Evolutionary conservation across 345 rosid species (phyloP).

Genomic region (Passiflora organensis): DNA sequence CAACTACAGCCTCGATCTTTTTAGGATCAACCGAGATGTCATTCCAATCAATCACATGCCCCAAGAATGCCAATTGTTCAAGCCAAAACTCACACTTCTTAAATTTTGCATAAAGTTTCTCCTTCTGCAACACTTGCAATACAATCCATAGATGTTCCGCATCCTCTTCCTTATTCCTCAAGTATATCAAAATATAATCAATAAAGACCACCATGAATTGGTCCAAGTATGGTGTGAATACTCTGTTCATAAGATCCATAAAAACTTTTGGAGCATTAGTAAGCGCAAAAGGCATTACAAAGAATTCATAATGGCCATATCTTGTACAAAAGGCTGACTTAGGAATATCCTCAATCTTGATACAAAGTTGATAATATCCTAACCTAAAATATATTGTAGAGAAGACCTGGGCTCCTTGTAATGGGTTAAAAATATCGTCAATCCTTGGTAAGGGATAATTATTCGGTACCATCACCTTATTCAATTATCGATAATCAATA

Average conservation of each 20-base stretch:
- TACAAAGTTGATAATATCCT: too few relatives aligned
- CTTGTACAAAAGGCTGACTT: not conserved
- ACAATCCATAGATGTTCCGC: not conserved
- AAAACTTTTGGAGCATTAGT: not conserved
- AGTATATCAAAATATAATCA: constrained; percentile 2
- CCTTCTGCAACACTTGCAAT: not conserved
- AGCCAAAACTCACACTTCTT: constrained; percentile 4
- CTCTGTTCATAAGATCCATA: not conserved
- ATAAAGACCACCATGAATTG: not conserved
- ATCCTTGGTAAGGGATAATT: not conserved
- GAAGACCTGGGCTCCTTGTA: not conserved
- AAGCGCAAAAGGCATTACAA: not conserved
- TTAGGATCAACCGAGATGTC: not conserved
- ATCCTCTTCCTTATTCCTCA: not conserved
- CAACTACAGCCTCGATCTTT: not conserved
- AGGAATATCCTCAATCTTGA: not conserved
- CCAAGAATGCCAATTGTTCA: not conserved
- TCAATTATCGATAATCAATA: not conserved
- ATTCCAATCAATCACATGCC: not conserved
- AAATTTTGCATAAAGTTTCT: not conserved
- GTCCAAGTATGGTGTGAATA: not conserved
- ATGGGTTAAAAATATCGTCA: not conserved
- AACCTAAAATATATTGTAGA: too few relatives aligned
- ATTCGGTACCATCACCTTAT: not conserved
- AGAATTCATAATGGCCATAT: not conserved